phyloP scores from a whole-genome alignment of 2,329 filamentous ascomycete species.

The Cladophialophora bantiana region DNA sequence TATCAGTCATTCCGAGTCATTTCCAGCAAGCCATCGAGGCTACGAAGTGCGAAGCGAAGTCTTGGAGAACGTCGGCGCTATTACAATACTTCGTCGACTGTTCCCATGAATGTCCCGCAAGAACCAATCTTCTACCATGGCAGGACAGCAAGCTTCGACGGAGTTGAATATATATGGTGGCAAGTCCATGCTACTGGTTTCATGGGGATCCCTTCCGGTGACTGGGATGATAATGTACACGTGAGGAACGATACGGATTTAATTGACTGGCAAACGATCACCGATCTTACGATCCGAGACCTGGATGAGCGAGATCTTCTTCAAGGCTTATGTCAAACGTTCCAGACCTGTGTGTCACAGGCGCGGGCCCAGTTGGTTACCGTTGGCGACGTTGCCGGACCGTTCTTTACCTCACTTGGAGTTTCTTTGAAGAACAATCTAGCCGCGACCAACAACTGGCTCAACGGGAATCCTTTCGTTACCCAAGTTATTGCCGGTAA shows the following conservation, averaged over 20 bases:
- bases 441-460: not conserved
- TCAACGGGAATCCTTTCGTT: constrained; percentile 1
- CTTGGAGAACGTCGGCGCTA: not conserved
- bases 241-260: not conserved
- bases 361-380: not conserved
- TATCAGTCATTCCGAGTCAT: constrained; percentile 2
- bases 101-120: not conserved
- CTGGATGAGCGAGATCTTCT: not conserved
- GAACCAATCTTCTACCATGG: not conserved
- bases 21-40: not conserved
- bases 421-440: not conserved
- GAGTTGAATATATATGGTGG: constrained; percentile 5
- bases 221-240: not conserved
- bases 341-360: not conserved
- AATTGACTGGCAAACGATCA: not conserved
- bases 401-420: not conserved
- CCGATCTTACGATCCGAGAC: not conserved
- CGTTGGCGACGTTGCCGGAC: not conserved
- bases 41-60: not conserved
- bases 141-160: not conserved
- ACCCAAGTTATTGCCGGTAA: not conserved
- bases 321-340: not conserved
- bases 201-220: not conserved
- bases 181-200: constrained; percentile 7
- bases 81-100: not conserved